A percentile compares a stretch with the other conserved stretches of the same genome.
phyloP scores from a whole-genome alignment of 176 grass and related monocot genomes.

The Carex myosuroides region DNA sequence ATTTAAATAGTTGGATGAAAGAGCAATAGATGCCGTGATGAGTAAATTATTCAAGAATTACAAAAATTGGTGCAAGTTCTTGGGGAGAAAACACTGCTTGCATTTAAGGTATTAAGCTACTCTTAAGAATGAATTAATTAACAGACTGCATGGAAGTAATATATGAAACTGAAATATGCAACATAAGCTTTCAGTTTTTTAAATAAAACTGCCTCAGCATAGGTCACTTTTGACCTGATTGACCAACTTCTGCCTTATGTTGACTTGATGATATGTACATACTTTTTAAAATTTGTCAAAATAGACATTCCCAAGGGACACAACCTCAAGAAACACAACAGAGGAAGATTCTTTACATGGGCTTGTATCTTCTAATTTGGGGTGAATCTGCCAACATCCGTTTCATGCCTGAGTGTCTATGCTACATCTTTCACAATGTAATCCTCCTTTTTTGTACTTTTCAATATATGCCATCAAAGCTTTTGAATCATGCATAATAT shows the following conservation, averaged over 20 bases:
- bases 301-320: constrained; percentile 57
- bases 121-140: background rate
- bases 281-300: constrained; percentile 5
- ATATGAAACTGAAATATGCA: background rate
- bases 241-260: background rate
- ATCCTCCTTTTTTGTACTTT: constrained; percentile 6
- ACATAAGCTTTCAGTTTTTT: background rate
- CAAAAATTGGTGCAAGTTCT: constrained; percentile 91
- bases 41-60: constrained; percentile 92
- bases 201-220: background rate
- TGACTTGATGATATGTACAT: background rate
- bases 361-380: constrained; percentile 95
- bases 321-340: constrained; percentile 74
- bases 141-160: constrained; percentile 8
- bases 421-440: constrained; percentile 99
- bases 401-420: constrained; percentile 92
- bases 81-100: constrained; percentile 81
- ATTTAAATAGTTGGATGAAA: constrained; percentile 69
- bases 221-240: background rate
- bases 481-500: background rate
- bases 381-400: constrained; percentile 86
- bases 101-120: constrained; percentile 29
- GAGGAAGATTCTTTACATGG: constrained; percentile 77
- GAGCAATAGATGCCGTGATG: constrained; percentile 74
- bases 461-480: background rate